phyloP scores from a whole-genome alignment of 2,329 filamentous ascomycete species.

The Daldinia sp. region DNA sequence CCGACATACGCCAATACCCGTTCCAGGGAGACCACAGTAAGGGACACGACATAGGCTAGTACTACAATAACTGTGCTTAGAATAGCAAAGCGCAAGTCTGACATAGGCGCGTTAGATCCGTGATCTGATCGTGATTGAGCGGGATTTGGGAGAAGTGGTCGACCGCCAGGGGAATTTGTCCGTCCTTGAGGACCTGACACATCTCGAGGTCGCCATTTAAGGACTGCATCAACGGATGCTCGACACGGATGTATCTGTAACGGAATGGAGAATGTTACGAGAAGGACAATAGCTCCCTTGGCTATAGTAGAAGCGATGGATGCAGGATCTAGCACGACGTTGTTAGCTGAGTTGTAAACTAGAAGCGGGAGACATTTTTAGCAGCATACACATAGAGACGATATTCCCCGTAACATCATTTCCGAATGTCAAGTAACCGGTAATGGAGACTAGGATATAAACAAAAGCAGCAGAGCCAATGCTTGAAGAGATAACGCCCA shows the following conservation, averaged over 20 bases:
- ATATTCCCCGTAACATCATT: conserved; percentile 92
- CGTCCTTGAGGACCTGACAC: conserved; percentile 50
- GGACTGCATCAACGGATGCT: conserved; percentile 92
- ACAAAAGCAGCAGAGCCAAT: conserved; percentile 88
- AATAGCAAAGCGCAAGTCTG: conserved; percentile 85
- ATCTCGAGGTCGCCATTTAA: conserved; percentile 82
- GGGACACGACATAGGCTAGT: conserved; percentile 84
- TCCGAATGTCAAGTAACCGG: conserved; percentile 95
- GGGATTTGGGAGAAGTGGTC: conserved; percentile 53
- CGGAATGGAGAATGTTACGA: conserved; percentile 96
- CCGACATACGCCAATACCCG: conserved; percentile 95
- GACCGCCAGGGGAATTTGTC: conserved; percentile 52
- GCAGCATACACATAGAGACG: conserved; percentile 81
- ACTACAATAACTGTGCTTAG: conserved; percentile 89
- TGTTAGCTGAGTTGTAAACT: conserved; percentile 5
- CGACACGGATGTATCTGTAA: conserved; percentile 95
- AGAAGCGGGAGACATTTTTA: background rate
- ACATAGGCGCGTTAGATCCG: conserved; percentile 70
- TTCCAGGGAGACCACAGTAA: conserved; percentile 89
- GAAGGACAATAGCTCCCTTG: conserved; percentile 91
- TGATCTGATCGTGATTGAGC: conserved; percentile 57
- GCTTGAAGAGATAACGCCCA: conserved; percentile 80
- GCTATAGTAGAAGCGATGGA: conserved; percentile 88
- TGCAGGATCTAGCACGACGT: conserved; percentile 63
- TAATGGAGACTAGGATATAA: conserved; percentile 91